These are phyloP conservation scores for Polychytrium aggregatum DNA, from an alignment of 192 early-diverging fungal genomes.

Conservation along the genomic window DNA sequence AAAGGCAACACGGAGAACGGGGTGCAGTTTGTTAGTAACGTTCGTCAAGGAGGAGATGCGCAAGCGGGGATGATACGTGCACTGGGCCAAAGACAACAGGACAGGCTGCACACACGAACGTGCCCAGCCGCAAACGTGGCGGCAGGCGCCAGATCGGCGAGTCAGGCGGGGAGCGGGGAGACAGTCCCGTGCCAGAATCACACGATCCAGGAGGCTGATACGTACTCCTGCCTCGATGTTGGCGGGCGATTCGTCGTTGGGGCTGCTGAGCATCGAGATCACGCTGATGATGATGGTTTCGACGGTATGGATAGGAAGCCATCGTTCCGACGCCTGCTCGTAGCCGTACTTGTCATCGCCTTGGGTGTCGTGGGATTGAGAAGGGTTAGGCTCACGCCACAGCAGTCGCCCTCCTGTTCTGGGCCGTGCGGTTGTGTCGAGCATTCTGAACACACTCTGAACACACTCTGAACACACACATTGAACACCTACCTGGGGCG, in stretches of 20 bases:
- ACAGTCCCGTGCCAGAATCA: not conserved
- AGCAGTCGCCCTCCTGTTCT: not conserved
- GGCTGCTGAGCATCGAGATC: conserved; percentile 79
- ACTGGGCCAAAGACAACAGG: too few species aligned
- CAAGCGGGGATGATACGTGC: too few species aligned
- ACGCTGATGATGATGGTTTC: conserved; percentile 86
- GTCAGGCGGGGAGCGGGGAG: not conserved
- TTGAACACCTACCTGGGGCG: conserved; percentile 18
- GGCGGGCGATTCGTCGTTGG: conserved; percentile 92
- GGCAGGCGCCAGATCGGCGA: too few species aligned
- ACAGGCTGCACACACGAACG: too few species aligned
- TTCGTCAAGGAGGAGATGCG: too few species aligned
- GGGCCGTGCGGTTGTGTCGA: too few species aligned
- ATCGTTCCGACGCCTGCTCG: conserved; percentile 79
- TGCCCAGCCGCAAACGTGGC: not conserved
- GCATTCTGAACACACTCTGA: too few species aligned
- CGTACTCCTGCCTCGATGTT: conserved; percentile 89
- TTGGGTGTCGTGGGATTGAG: conserved; percentile 17
- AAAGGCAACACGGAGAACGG: too few species aligned
- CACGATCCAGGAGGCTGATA: conserved; percentile 6
- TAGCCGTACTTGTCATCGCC: conserved; percentile 90
- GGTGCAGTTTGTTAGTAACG: too few species aligned
- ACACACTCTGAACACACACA: too few species aligned
- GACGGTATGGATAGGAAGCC: conserved; percentile 92
- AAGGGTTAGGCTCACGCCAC: not conserved